These are phyloP conservation scores for Pilobolus umbonatus DNA, from an alignment of 192 early-diverging fungal species.

Conservation along the genomic window DNA sequence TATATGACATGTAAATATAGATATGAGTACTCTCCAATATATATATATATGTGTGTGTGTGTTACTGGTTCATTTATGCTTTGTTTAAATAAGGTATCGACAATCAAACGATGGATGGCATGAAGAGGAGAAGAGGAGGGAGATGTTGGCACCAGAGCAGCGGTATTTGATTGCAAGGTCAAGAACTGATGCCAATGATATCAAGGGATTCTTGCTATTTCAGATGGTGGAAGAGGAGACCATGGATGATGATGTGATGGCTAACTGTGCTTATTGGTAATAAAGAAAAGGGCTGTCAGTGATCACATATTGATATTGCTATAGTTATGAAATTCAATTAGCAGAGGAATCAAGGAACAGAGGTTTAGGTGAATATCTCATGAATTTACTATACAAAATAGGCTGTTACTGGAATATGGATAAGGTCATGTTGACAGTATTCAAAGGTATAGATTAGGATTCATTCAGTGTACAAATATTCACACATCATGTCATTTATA, in stretches of 20 bases:
- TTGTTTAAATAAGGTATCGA: constrained; percentile 39
- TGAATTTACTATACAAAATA: constrained; percentile 47
- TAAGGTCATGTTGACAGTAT: constrained; percentile 66
- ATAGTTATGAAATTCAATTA: constrained; percentile 66
- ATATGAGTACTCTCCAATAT: background rate
- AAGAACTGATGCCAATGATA: constrained; percentile 24
- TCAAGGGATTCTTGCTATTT: constrained; percentile 55
- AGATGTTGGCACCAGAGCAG: constrained; percentile 51
- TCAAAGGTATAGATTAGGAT: constrained; percentile 46
- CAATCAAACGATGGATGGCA: constrained; percentile 65
- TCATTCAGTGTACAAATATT: background rate
- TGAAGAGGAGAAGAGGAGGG: constrained; percentile 46
- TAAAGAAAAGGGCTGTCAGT: background rate
- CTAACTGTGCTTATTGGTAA: constrained; percentile 64
- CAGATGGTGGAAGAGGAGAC: constrained; percentile 63
- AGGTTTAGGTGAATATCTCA: constrained; percentile 56
- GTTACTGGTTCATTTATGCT: background rate
- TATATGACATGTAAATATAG: constrained; percentile 55
- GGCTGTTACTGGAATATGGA: constrained; percentile 49
- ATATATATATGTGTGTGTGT: background rate
- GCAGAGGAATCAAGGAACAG: constrained; percentile 32
- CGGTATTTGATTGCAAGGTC: constrained; percentile 52
- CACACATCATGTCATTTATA: background rate
- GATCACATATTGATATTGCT: background rate
- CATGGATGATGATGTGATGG: constrained; percentile 45